Evolutionary conservation across 495 filamentous ascomycete species (phyloP), one percentile per base, ranked within the genome.

Genomic region (Penicillium atrosanguineum): DNA sequence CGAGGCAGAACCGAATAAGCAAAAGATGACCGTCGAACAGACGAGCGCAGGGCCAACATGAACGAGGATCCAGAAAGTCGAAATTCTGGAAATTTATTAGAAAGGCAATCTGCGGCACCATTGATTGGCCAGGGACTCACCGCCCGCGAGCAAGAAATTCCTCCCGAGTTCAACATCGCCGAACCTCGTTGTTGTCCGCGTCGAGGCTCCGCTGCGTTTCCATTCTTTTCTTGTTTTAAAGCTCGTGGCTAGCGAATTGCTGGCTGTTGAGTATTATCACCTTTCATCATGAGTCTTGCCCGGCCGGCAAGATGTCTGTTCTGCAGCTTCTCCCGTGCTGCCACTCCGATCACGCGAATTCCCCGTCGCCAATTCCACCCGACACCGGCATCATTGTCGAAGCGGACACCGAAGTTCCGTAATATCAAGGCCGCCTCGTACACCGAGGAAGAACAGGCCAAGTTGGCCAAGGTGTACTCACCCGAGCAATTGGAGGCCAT

Each of bases 401-500:
- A 76, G 69, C 58, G 61, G 56, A 69, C 71, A 66, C 64, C 64
- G 20, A 68, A 64, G 43, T 48, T 59, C 52, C 63, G 56, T 46
- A 64, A 59, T 55, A 52, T 61, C 18, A 58, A 61, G 50, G 47
- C 64, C 34, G 39, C 48, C 2, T 63, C 75, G 6, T 97, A 95
- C 74, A 84, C 85, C 4, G 68, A 75, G 42, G 79, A 83, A 38
- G 87, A 97, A 64, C 80, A 85, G 60, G 78, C 74, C 15, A 59
- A 69, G 15, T 78, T 97, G 36, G 59, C 67, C 28, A 73, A 83
- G 57, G 74, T 78, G 52, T 97, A 96, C 77, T 87, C 88, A 6
- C 79, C 86, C 14, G 80, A 85, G 55, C 94, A 98, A 71, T 75
- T 96, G 53, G 77, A 76, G n/a, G 89, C 91, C 42, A 84, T 98